Evolutionary conservation across 306 rosid species (phyloP), one percentile per base, ranked within the genome.

Genomic region (Aeschynomene evenia): DNA sequence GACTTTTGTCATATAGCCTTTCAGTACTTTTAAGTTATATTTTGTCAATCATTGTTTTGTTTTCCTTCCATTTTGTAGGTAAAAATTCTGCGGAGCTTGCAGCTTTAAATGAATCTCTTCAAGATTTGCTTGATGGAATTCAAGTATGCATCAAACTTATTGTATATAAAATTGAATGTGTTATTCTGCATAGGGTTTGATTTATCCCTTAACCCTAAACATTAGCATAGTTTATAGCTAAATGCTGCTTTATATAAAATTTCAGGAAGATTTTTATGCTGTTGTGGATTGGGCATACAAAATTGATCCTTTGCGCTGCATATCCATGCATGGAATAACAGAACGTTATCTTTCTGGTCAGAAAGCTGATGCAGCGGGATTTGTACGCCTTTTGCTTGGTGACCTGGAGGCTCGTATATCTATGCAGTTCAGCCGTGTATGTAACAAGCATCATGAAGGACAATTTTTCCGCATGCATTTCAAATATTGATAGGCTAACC

Each of bases 281-380:
- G 92, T 95, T 20, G 96, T 94, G 77, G 97, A 94, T 72, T 94
- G 99, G 99, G 99, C 99, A 23, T 95, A 95, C 90, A 95, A 91
- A 88, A 91, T 95, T 81, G 99, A 95, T 71, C 99, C 99, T 55
- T 71, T 95, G 53, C 97, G 99, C 71, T 91, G 99, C 86, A 95
- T 95, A 84, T 95, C 99, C n/a, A 95, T 91, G 99, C 95, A 95
- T 57, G 99, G 99, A 76, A 91, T 91, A 75, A 95, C 99, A 42
- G 99, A 95, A 78, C 92, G 95, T 54, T 95, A 95, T 87, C 96
- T 95, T 42, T 95, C 96, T 53, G 95, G 99, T 77, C 97, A 89
- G 87, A 91, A 95, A 86, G 99, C 99, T 53, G 97, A 95, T 79
- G 99, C 99, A 52, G 99, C 99, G 49, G 97, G 99, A 72, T 95